Base-by-base conservation (phyloP, 257 asterid genomes). In the Rauvolfia tetraphylla region DNA sequence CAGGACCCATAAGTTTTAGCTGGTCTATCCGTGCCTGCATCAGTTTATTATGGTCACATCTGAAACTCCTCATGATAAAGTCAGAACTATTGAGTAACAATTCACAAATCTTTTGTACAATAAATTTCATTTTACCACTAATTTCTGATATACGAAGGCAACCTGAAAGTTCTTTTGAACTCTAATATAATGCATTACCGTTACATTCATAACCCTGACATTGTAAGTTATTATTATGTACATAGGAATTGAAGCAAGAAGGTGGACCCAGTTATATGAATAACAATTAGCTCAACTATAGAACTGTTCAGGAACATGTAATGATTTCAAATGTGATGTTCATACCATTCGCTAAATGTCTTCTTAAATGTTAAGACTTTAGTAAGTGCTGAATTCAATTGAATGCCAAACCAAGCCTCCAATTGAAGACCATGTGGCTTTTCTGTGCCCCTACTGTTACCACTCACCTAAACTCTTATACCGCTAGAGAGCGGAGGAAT, bases 1-100 rank as follows among this genome's bases (percentile, higher is more conserved):
- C 80, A 74, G 99, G 99, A 83, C 96, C 98, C 97, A 91, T 95
- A 82, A 90, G 95, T 88, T 86, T 91, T 86, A 95, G 83, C 82
- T 95, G 98, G 46, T 95, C 97, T 76, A 85, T 78, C 80, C 85
- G 84, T 79, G 97, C 97, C 99, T 95, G 90, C 84, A 83, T 56
- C 59, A 54, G 62, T 23, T 62, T 79, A 63, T 42, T 73, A 56
- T 53, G 76, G 68, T 39, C 36, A 56, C 38, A 18, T 63, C 15
- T 8, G 34, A 18, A 65, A 34, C 1, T 33, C 25, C 23, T 17
- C n/a, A n/a, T 65, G 14, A 65, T 7, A 31, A 34, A 65, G 31
- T 10, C 7, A 4, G 46, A 39, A 0, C n/a, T 65, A 31, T 27
- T 20, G 17, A 34, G 14, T 18, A 65, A 31, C 70, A 65, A 58